Evolutionary conservation across 495 filamentous ascomycete species (phyloP).

Genomic region (Penicillium taxi): DNA sequence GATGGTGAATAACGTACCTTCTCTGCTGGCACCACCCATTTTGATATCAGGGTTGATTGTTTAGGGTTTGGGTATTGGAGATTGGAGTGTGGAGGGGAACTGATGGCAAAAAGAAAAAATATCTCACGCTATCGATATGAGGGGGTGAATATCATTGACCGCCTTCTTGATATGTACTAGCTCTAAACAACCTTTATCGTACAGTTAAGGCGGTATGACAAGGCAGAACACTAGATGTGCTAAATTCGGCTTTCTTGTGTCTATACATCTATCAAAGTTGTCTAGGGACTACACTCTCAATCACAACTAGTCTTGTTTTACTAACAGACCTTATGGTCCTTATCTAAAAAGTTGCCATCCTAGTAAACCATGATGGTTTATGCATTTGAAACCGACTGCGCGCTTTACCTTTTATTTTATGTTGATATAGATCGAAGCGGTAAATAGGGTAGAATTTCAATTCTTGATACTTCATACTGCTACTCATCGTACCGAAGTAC

Average conservation of each 20-base stretch:
- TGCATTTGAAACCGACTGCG: too few relatives aligned
- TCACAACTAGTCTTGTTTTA: too few relatives aligned
- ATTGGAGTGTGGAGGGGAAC: constrained; percentile 5
- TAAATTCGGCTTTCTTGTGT: not conserved
- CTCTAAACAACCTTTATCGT: too few relatives aligned
- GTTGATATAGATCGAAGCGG: too few relatives aligned
- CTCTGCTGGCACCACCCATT: constrained; percentile 64
- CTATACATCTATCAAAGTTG: not conserved
- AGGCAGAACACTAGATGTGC: not conserved
- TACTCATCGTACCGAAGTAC: too few relatives aligned
- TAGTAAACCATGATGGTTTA: too few relatives aligned
- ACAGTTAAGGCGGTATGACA: too few relatives aligned
- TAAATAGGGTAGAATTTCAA: too few relatives aligned
- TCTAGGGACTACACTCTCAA: not conserved
- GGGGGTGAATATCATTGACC: constrained; percentile 5
- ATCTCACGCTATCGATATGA: constrained; percentile 2
- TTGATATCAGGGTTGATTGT: constrained; percentile 13
- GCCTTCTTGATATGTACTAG: constrained; percentile 5
- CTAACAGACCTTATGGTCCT: too few relatives aligned
- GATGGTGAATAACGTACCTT: constrained; percentile 35
- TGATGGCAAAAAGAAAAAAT: constrained; percentile 17
- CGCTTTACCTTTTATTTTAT: too few relatives aligned
- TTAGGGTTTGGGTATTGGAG: constrained; percentile 4
- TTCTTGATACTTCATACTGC: too few relatives aligned
- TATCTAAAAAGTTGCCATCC: too few relatives aligned